Evolutionary conservation across 371 early-diverging fungal genomes (phyloP), one percentile per base, ranked within the genome.

Genomic region (Rhizopus arrhizus): DNA sequence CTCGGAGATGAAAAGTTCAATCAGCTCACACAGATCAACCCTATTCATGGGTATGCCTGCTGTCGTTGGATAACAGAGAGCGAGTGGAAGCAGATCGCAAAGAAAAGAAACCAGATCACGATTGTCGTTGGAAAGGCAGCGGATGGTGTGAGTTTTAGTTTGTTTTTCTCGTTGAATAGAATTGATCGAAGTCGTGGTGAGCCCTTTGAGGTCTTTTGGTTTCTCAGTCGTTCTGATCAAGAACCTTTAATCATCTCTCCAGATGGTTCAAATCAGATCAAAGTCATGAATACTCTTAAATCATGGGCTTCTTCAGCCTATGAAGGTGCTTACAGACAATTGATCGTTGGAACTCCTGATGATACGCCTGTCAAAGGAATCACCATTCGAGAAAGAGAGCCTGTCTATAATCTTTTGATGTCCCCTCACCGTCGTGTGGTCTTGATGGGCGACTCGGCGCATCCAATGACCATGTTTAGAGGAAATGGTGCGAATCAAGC

Each of bases 401-500:
- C 62, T 48, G 6, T 22, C 28, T 31, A 22, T 34, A 38, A 51
- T 0, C 34, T 29, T 7, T 6, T 51, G 11, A 49, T n/a, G 33
- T 22, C 42, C 12, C 13, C 46, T 13, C 33, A 53, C n/a, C 42
- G 41, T 3, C n/a, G 52, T 3, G 58, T 66, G 6, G 57, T 53
- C 11, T 31, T 66, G 7, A 1, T 48, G 3, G 66, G 66, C 0
- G 62, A 66, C 41, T 31, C 66, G 38, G 62, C 62, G 4, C 62
- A 66, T 48, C 47, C 62, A 5, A 66, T 66, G 62, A 58, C 66
- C 12, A 66, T 66, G 66, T 61, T 62, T 48, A 50, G 57, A 6
- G 66, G 61, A 32, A 57, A 66, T 46, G 66, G 62, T 62, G 71
- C 61, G 16, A 74, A 74, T 41, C 77, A 76, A 48, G 77, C 73